Base-by-base conservation (phyloP, 2,329 filamentous ascomycete genomes). In the Aspergillus sp. region DNA sequence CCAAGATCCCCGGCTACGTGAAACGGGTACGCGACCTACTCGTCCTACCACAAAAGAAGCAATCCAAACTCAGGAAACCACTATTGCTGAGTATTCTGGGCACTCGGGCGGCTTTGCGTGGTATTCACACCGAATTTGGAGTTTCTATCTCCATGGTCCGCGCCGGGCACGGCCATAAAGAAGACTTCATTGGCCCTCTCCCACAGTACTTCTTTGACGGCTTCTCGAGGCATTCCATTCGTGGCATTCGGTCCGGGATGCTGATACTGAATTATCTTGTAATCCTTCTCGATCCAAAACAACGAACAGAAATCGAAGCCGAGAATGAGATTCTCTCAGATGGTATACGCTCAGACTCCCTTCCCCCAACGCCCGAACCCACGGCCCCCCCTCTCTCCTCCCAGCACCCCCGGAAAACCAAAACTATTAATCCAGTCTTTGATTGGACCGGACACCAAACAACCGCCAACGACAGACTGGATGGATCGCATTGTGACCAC, bases 1-100 rank as follows among this genome's bases (percentile, higher is more conserved):
- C 57, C 26, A 56, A 57, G 33, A 45, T 61, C n/a, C 60, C 60
- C 5, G 59, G 60, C 5, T 52, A 52, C 30, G 47, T 62, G 37
- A 58, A 55, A 36, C 49, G 52, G 8, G 45, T 45, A 7, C 49
- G 48, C 4, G 45, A 52, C 7, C n/a, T 56, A 2, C 51, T 48
- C 29, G n/a, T 31, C 7, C 31, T 40, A 13, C 26, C 50, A 4
- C 5, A 42, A 2, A 40, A 42, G 8, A 42, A 49, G 6, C 44
- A 43, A 19, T 19, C 19, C 19, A 19, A 19, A 19, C 19, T 19
- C 19, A 19, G 19, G 31, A 32, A 32, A 32, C n/a, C 41, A 2
- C 35, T 59, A 10, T 43, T 58, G 10, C 54, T 45, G 27, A 39
- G 48, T 7, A 47, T 59, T 0, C 43, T 51, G 5, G 53, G 53